These are phyloP conservation scores for Microcos paniculata DNA, from an alignment of 345 rosid genomes.

Conservation along the genomic window DNA sequence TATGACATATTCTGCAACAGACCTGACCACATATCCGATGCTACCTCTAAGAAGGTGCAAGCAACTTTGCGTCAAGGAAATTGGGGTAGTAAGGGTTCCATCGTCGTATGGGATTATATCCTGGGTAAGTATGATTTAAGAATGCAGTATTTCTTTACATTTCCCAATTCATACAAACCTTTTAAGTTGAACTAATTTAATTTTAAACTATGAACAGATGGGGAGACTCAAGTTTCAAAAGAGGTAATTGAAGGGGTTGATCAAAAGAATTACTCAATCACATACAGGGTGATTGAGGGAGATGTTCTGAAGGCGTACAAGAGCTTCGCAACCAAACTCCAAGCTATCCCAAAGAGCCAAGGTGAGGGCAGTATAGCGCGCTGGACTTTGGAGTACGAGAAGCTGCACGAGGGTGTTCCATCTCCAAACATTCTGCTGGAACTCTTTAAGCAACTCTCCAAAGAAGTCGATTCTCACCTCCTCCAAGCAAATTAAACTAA, in stretches of 20 bases:
- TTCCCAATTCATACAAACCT: no score
- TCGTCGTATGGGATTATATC: no score
- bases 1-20: no score
- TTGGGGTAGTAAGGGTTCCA: no score
- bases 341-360: conserved; percentile 25
- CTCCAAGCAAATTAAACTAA: background rate
- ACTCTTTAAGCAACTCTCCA: background rate
- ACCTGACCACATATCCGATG: no score
- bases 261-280: conserved; percentile 22
- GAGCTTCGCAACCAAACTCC: background rate
- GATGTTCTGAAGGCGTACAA: conserved; percentile 34
- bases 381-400: conserved; percentile 32
- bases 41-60: no score
- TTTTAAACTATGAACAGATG: conserved; percentile 22
- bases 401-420: conserved; percentile 5
- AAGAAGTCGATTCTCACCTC: conserved; percentile 26
- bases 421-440: conserved; percentile 19
- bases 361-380: conserved; percentile 21
- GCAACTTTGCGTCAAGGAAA: no score
- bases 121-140: no score
- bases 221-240: conserved; percentile 19
- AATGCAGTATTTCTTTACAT: no score
- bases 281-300: conserved; percentile 29
- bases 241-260: conserved; percentile 30
- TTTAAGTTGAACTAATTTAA: no score